Evolutionary conservation across 1,139 yeast species (phyloP).

Genomic region (Pneumocystis murina): DNA sequence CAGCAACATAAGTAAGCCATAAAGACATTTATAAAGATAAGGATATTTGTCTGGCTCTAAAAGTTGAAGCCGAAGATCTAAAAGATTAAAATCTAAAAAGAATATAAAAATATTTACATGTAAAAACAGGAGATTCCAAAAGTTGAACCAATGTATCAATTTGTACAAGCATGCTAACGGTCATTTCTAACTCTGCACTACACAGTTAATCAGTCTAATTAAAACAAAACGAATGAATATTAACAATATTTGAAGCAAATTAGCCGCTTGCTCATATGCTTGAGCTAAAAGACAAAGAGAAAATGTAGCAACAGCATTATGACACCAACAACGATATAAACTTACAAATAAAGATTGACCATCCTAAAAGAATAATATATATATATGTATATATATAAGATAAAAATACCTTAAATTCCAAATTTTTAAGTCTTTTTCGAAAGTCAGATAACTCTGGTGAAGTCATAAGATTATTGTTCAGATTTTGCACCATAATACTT

Average conservation of each 20-base stretch:
- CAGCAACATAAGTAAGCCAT: conserved; percentile 81
- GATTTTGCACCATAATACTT: conserved; percentile 67
- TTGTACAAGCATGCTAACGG: conserved; percentile 57
- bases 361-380: conserved; percentile 21
- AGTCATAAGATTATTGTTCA: conserved; percentile 76
- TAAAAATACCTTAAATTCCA: conserved; percentile 21
- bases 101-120: conserved; percentile 28
- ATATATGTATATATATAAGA: not conserved
- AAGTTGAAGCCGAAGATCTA: conserved; percentile 55
- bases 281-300: conserved; percentile 77
- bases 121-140: conserved; percentile 77
- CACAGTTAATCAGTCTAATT: not conserved
- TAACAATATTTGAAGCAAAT: conserved; percentile 50
- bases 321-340: conserved; percentile 83
- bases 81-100: not conserved
- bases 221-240: not conserved
- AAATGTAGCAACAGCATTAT: conserved; percentile 76
- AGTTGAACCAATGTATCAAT: conserved; percentile 68
- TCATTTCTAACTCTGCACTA: conserved; percentile 53
- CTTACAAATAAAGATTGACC: conserved; percentile 64
- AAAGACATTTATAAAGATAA: conserved; percentile 68
- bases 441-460: conserved; percentile 64
- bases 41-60: conserved; percentile 78
- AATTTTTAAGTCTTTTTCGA: conserved; percentile 48
- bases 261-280: conserved; percentile 75